Percentiles rank a stretch among this genome's conserved stretches.
phyloP scores from a whole-genome alignment of 352 stramenopile species.

The Pilasporangium apinafurcum region DNA sequence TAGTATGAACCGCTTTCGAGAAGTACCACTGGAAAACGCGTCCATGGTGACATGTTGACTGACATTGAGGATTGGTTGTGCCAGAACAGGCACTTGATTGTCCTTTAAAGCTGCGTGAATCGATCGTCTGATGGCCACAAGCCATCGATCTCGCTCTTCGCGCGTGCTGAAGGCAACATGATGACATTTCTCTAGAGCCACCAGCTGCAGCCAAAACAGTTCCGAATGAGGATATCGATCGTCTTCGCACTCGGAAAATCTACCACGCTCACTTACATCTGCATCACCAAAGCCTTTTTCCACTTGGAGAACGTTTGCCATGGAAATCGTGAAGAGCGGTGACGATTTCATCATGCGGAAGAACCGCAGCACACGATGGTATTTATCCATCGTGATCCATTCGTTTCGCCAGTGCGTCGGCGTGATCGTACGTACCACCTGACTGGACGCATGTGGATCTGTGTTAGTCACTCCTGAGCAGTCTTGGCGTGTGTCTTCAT shows the following conservation, averaged over 20 bases:
- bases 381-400: constrained; percentile 40
- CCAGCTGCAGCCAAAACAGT: constrained; percentile 47
- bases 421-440: constrained; percentile 34
- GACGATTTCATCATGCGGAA: constrained; percentile 34
- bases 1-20: constrained; percentile 26
- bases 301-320: constrained; percentile 23
- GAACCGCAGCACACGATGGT: constrained; percentile 26
- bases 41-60: constrained; percentile 12
- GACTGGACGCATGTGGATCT: constrained; percentile 12
- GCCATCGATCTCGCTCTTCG: constrained; percentile 29
- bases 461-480: constrained; percentile 5
- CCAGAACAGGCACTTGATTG: constrained; percentile 3
- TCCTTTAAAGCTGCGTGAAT: constrained; percentile 6
- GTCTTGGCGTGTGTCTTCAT: too few relatives aligned
- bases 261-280: background rate
- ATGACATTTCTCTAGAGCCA: constrained; percentile 30
- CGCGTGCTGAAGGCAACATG: constrained; percentile 34
- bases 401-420: constrained; percentile 40
- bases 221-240: background rate
- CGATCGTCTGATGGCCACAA: constrained; percentile 8
- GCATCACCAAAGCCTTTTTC: constrained; percentile 10
- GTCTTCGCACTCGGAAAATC: background rate
- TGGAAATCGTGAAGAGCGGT: constrained; percentile 16
- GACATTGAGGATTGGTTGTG: constrained; percentile 11
- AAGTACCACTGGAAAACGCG: constrained; percentile 11